Conservation (phyloP, 2,329 filamentous ascomycete species). For the Metarhizium brunneum region DNA sequence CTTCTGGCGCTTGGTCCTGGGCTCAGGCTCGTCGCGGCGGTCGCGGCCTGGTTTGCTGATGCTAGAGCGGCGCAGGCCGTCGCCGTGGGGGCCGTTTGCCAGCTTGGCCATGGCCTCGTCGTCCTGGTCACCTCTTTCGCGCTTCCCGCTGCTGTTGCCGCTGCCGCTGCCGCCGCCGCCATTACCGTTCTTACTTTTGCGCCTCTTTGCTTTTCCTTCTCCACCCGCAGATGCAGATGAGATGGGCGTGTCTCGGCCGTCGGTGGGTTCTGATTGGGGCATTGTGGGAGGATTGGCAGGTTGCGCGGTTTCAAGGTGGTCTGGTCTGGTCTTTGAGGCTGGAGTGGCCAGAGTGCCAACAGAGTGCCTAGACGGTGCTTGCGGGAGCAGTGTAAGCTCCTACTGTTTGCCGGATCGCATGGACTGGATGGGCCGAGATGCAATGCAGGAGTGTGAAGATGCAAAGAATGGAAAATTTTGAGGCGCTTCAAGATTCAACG, state of each 20-base stretch:
- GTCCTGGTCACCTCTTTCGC: neutral
- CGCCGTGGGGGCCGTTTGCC: slow-evolving; percentile 2
- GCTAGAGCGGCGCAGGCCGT: slow-evolving; percentile 5
- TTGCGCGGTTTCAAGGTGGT: neutral
- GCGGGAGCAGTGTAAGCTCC: no score
- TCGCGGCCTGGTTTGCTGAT: slow-evolving; percentile 7
- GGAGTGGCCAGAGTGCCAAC: neutral
- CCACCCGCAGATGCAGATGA: neutral
- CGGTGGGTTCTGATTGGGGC: slow-evolving; percentile 2
- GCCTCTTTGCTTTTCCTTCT: slow-evolving; percentile 2
- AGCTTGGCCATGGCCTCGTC: neutral
- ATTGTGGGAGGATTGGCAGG: neutral
- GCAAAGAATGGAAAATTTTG: neutral
- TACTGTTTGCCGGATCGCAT: neutral
- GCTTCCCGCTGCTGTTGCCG: neutral
- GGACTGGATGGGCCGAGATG: neutral
- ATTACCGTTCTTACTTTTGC: slow-evolving; percentile 1
- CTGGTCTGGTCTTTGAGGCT: neutral
- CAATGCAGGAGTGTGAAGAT: neutral
- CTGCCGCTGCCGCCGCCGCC: neutral
- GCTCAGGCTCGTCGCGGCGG: slow-evolving; percentile 6
- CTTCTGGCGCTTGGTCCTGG: slow-evolving; percentile 5
- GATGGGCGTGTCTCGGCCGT: slow-evolving; percentile 4
- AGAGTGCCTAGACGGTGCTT: no score
- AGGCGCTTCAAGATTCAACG: neutral